Base-by-base conservation (phyloP, 306 rosid species). In the Canavalia gladiata region DNA sequence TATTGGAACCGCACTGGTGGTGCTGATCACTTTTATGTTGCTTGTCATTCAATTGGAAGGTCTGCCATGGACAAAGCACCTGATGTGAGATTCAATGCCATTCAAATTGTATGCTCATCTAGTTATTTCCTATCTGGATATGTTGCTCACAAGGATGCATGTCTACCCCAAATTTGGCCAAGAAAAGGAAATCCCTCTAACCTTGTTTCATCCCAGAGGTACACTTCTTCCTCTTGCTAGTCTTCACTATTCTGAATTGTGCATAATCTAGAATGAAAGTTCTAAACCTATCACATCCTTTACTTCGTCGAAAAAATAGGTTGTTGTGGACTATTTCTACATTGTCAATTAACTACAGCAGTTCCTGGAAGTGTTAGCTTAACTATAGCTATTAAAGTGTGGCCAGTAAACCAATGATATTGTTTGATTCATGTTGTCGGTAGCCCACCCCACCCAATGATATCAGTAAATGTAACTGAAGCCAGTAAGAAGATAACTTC, bases 101-200 rank as follows among this genome's bases (percentile, higher is more conserved):
- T 92, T 69, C 94, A 92, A 86, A 84, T 92, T 82, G 97, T 92
- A 65, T 94, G 94, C 59, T 94, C 97, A 0, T 89, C 98, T 28
- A 91, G 86, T 88, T 92, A 90, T 83, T 87, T 90, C 78, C 52
- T 89, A 18, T 57, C 80, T 3, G 93, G 93, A 6, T 90, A 87
- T 81, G 70, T 87, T 73, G 68, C 95, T 51, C 97, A 91, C 63
- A 91, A 94, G 86, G 98, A 91, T 89, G 86, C 91, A 11, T 84
- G 87, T 66, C 88, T 91, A 29, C 98, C 98, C 0, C 97, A 94
- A 81, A 85, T 94, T 72, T 94, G 97, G 91, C 97, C 98, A 1
- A 87, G 94, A 82, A 74, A 85, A 39, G 85, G 82, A 63, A 83
- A 89, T 34, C 88, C 87, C 68, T 89, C 87, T 8, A 84, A 86